Evolutionary conservation across 2,329 filamentous ascomycete genomes (phyloP), one percentile per base, ranked within the genome.

Genomic region (Sporothrix humicola): DNA sequence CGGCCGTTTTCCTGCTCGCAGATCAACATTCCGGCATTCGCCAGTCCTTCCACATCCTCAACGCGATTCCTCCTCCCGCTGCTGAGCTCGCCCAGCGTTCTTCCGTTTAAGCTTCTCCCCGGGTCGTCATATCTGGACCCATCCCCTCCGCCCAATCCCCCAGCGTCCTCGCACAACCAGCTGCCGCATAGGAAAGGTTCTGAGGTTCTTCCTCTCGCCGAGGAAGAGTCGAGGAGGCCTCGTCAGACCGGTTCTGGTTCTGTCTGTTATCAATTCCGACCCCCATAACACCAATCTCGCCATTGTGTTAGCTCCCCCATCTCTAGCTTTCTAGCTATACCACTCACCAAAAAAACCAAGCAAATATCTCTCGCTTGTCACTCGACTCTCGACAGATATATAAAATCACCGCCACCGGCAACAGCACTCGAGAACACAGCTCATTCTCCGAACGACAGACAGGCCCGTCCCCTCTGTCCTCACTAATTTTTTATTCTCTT

Each of bases 101-200:
- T 20, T 31, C 56, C 52, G 63, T 82, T 44, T 87, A 86, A 87
- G 80, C 80, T 83, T 75, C 76, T 72, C 17, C 42, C 85, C 84
- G 83, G 87, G 80, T 82, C 83, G 79, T 80, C 84, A 79, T 80
- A 87, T 82, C 83, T 88, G 82, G 84, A 87, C 82, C 81, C 82
- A 71, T 79, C 82, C 82, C 79, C 81, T 82, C 80, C 82, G 85
- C 82, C 82, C 83, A 77, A 82, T 79, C 82, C 85, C 85, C 81
- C 83, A 83, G 88, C 87, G 83, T 88, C 85, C 82, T 85, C 88
- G 83, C 84, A 88, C 85, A 85, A 87, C 89, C 92, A 97, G 93
- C 95, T 98, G 96, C 96, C 96, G 96, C 95, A 99, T 99, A 98
- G 94, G 93, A 97, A 92, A 91, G 90, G 90, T 91, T 91, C 90